phyloP scores from a whole-genome alignment of 306 rosid genomes.

The Lathyrus sativus region DNA sequence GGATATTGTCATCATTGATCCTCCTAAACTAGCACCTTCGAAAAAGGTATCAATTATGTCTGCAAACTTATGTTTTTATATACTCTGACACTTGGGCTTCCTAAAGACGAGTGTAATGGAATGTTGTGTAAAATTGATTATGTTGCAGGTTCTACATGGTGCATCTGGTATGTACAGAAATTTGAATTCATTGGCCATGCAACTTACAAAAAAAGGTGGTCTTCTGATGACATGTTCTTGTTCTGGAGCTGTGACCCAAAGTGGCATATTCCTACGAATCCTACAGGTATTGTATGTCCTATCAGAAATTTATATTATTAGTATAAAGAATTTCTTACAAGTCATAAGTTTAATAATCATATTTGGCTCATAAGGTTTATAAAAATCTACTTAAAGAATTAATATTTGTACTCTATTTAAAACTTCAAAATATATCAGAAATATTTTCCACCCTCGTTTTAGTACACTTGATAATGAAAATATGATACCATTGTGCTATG shows the following conservation, averaged over 20 bases:
- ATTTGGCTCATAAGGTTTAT: too few relatives aligned
- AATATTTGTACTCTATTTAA: too few relatives aligned
- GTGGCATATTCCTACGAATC: constrained; percentile 70
- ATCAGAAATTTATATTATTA: background rate
- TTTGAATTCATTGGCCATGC: constrained; percentile 86
- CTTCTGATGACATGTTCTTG: constrained; percentile 96
- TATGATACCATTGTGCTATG: too few relatives aligned
- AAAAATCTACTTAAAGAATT: too few relatives aligned
- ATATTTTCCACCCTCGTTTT: too few relatives aligned
- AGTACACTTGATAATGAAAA: too few relatives aligned
- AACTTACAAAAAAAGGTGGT: constrained; percentile 81
- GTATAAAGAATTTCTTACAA: background rate
- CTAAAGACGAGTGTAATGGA: background rate
- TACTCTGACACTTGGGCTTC: constrained; percentile 19
- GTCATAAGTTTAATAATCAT: background rate
- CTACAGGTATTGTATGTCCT: constrained; percentile 66
- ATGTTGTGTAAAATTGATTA: constrained; percentile 12
- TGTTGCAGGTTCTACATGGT: constrained; percentile 66
- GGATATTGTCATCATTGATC: constrained; percentile 87
- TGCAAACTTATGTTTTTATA: background rate
- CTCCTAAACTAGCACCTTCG: constrained; percentile 91
- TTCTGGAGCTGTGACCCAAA: constrained; percentile 89
- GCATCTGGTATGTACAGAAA: constrained; percentile 92
- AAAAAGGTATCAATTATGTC: constrained; percentile 56
- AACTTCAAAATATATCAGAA: too few relatives aligned